Evolutionary conservation across 1,139 yeast species (phyloP), one percentile per base, ranked within the genome.

Genomic region (Wickerhamomyces sp.): DNA sequence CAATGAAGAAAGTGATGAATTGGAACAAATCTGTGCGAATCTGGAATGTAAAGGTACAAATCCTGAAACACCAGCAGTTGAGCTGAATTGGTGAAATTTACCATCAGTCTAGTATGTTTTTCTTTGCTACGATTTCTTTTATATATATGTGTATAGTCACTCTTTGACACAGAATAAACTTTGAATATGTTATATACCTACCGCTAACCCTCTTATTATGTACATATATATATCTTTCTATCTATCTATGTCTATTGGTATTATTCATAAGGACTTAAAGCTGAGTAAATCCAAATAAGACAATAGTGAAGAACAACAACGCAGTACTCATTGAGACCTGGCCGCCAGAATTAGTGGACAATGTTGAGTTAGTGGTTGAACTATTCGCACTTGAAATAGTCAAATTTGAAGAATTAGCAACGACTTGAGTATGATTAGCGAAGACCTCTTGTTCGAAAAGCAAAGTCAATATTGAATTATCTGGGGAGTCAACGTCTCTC

Each of bases 1-100:
- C 9, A 69, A 65, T 35, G 59, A 58, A 16, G 72, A 66, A 31
- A 70, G 71, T 27, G 59, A 62, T 35, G 77, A 72, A 49, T 59
- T 74, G 40, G 78, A 74, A 36, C 64, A 58, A 15, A 62, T 74
- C 18, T 74, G 80, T 54, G 54, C 60, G 33, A 61, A 63, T 30
- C 60, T 72, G 42, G 78, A 72, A 49, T 72, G 80, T 47, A 54
- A 59, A 43, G 66, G 68, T 28, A 43, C 57, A 6, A 59, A 57
- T 40, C 63, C 66, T 4, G 60, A 49, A 31, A 52, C 58, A 4
- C 43, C 37, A 31, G 51, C 51, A 11, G 41, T 39, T 16, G 52
- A 48, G 29, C 30, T 46, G 32, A 45, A 45, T 40, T 48, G 52
- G 51, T 47, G 34, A 43, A n/a, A 11, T 10, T n/a, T 17, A n/a